A percentile compares a stretch with the other conserved stretches of the same genome.
Evolutionary conservation across 2,329 filamentous ascomycete genomes (phyloP).

Genomic region (Periconia digitata): DNA sequence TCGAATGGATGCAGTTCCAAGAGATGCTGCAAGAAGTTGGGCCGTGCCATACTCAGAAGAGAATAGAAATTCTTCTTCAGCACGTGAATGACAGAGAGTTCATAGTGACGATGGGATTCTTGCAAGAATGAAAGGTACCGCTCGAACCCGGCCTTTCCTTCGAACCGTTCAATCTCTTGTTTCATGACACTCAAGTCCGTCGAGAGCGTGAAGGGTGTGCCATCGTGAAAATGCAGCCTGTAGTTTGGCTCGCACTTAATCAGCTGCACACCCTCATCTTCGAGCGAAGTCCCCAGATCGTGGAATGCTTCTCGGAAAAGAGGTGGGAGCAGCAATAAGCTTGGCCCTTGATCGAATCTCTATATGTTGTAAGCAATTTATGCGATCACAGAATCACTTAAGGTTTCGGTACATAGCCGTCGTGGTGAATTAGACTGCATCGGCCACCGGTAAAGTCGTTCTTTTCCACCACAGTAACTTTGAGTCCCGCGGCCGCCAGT

Average conservation of each 20-base stretch:
- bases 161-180: constrained; percentile 69
- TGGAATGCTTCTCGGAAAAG: constrained; percentile 70
- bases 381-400: neutral
- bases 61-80: constrained; percentile 68
- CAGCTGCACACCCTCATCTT: constrained; percentile 66
- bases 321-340: constrained; percentile 69
- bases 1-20: constrained; percentile 69
- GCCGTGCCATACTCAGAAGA: constrained; percentile 59
- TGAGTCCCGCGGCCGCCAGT: constrained; percentile 68
- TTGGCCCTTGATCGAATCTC: constrained; percentile 77
- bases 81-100: constrained; percentile 66
- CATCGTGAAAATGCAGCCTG: constrained; percentile 72
- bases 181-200: constrained; percentile 74
- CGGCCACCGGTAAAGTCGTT: constrained; percentile 72
- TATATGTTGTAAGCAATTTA: constrained; percentile 21
- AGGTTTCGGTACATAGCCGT: constrained; percentile 55
- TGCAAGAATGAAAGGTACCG: constrained; percentile 68
- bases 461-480: constrained; percentile 78
- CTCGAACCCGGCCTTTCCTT: constrained; percentile 70
- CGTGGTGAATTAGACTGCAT: constrained; percentile 65
- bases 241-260: constrained; percentile 77
- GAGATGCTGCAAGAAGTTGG: constrained; percentile 61
- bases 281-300: constrained; percentile 68
- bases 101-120: constrained; percentile 71
- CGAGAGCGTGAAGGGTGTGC: constrained; percentile 63